Percentiles rank a stretch among this genome's conserved stretches.
These are phyloP conservation scores for Dicorynia guianensis DNA, from an alignment of 306 rosid species.

Conservation along the genomic window DNA sequence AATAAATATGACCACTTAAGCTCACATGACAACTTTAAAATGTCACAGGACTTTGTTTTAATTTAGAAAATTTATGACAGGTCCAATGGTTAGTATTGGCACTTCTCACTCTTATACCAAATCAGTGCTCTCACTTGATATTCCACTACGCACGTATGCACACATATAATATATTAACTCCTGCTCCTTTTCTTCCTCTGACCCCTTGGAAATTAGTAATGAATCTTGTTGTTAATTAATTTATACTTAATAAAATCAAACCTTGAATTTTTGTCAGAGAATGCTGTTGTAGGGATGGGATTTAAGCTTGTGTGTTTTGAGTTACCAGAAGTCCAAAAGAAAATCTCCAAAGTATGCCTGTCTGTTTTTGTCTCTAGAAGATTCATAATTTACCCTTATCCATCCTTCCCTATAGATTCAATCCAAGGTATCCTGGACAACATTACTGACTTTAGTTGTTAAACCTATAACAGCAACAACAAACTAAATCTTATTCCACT, in stretches of 20 bases:
- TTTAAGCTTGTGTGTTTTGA: constrained; percentile 5
- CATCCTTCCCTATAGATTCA: constrained; percentile 15
- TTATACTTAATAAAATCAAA: not conserved
- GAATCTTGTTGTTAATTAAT: not conserved
- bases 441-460: constrained; percentile 16
- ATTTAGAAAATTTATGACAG: too few relatives aligned
- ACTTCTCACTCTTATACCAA: too few relatives aligned
- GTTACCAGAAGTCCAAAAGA: constrained; percentile 12
- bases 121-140: too few relatives aligned
- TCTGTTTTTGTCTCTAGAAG: not conserved
- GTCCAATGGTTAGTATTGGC: too few relatives aligned
- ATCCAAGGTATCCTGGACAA: not conserved
- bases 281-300: not conserved
- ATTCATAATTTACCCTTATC: constrained; percentile 16
- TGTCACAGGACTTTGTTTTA: too few relatives aligned
- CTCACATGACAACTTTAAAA: too few relatives aligned
- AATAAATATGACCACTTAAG: too few relatives aligned
- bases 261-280: not conserved
- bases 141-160: too few relatives aligned
- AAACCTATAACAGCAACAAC: too few relatives aligned
- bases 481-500: too few relatives aligned
- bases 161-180: too few relatives aligned
- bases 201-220: not conserved
- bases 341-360: not conserved
- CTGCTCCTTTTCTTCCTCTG: too few relatives aligned